Percentiles rank a stretch among this genome's conserved stretches.
These are phyloP conservation scores for Heliosperma pusillum DNA, from an alignment of 148 eudicot species.

Conservation along the genomic window DNA sequence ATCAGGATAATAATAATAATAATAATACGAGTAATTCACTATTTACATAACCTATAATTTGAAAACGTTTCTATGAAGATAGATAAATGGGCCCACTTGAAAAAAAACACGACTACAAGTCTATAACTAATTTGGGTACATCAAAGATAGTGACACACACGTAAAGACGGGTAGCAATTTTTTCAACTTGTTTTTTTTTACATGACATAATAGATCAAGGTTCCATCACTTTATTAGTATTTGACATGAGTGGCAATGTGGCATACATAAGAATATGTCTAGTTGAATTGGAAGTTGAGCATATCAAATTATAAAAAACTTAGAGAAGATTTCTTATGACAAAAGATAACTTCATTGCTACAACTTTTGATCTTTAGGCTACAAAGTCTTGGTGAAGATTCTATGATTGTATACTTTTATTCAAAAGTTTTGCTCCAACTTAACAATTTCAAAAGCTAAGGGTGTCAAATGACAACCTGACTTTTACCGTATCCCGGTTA, in stretches of 20 bases:
- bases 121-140: constrained; percentile 6
- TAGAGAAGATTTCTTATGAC: neutral
- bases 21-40: neutral
- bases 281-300: neutral
- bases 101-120: constrained; percentile 8
- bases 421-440: neutral
- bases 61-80: constrained; percentile 2
- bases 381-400: constrained; percentile 6
- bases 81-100: constrained; percentile 4
- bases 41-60: neutral
- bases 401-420: neutral
- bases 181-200: constrained; percentile 13
- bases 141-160: neutral
- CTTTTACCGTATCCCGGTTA: neutral
- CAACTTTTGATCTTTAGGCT: constrained; percentile 1
- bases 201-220: constrained; percentile 4
- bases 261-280: constrained; percentile 1
- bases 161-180: constrained; percentile 3
- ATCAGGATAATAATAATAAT: no score
- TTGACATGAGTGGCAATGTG: constrained; percentile 11
- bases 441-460: neutral
- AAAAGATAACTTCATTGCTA: constrained; percentile 2
- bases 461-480: neutral
- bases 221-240: constrained; percentile 15
- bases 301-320: neutral